Percentiles rank a stretch among this genome's conserved stretches.
Evolutionary conservation across 1,284 basidiomycete species (phyloP).

Genomic region (Heterobasidion occidentale): DNA sequence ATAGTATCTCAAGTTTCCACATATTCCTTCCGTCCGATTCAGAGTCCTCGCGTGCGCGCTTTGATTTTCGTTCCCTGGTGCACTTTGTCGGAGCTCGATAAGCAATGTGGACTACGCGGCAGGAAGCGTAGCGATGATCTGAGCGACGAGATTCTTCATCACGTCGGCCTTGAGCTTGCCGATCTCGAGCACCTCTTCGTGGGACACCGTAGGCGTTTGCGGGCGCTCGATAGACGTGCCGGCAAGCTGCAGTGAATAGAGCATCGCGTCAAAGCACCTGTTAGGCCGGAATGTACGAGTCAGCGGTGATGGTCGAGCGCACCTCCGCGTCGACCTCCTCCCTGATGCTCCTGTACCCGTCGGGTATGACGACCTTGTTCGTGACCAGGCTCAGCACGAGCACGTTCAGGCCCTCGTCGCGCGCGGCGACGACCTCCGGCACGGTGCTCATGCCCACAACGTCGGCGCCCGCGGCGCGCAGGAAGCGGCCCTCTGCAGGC

Average conservation of each 20-base stretch:
- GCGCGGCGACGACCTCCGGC: slow-evolving; percentile 81
- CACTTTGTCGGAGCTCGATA: no score
- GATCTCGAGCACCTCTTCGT: slow-evolving; percentile 73
- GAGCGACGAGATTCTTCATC: slow-evolving; percentile 60
- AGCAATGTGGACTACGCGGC: neutral
- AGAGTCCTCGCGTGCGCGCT: no score
- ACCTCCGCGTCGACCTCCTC: slow-evolving; percentile 74
- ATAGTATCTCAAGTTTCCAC: no score
- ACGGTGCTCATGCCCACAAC: slow-evolving; percentile 88
- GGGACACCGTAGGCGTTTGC: slow-evolving; percentile 52
- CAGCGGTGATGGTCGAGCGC: slow-evolving; percentile 13
- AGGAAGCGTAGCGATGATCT: slow-evolving; percentile 33
- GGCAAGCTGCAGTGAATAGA: slow-evolving; percentile 37
- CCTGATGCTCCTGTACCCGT: slow-evolving; percentile 59
- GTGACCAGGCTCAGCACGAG: slow-evolving; percentile 77
- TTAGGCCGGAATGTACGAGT: neutral
- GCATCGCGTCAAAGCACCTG: neutral
- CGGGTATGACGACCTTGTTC: slow-evolving; percentile 73
- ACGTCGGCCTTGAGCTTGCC: slow-evolving; percentile 63
- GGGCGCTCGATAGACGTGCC: slow-evolving; percentile 42
- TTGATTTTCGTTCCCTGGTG: no score
- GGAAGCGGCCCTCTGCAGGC: slow-evolving; percentile 70
- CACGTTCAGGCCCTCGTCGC: slow-evolving; percentile 66
- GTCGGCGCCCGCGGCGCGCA: slow-evolving; percentile 67
- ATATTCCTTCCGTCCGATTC: no score